These are phyloP conservation scores for Chionographis japonica DNA, from an alignment of 106 monocot species.

Conservation along the genomic window DNA sequence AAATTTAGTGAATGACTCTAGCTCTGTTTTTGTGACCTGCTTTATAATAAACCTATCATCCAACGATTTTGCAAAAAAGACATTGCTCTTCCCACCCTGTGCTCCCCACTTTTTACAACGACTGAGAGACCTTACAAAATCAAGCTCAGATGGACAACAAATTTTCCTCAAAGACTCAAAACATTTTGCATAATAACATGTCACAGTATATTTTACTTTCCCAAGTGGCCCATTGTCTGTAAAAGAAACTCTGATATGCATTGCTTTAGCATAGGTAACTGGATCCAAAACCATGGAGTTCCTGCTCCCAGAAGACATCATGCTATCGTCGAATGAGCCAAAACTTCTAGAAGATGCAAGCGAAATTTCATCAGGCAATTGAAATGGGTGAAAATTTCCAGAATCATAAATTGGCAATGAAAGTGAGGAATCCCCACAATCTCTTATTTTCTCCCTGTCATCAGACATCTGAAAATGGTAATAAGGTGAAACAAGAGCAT, in stretches of 20 bases:
- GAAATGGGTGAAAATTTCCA: slow-evolving; percentile 28
- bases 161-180: slow-evolving; percentile 65
- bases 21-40: slow-evolving; percentile 86
- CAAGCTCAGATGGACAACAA: slow-evolving; percentile 81
- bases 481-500: slow-evolving; percentile 64
- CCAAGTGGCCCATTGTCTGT: slow-evolving; percentile 42
- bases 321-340: slow-evolving; percentile 30
- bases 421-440: slow-evolving; percentile 28
- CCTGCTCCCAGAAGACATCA: slow-evolving; percentile 24
- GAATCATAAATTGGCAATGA: slow-evolving; percentile 27
- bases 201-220: slow-evolving; percentile 67
- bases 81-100: slow-evolving; percentile 94
- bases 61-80: slow-evolving; percentile 88
- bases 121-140: slow-evolving; percentile 83
- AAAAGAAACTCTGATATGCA: slow-evolving; percentile 70
- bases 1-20: slow-evolving; percentile 84
- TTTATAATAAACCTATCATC: slow-evolving; percentile 95
- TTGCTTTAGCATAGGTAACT: slow-evolving; percentile 29
- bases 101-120: slow-evolving; percentile 94
- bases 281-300: slow-evolving; percentile 21
- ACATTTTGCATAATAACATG: slow-evolving; percentile 66
- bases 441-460: slow-evolving; percentile 37
- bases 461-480: slow-evolving; percentile 58
- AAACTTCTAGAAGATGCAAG: slow-evolving; percentile 27
- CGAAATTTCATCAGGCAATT: slow-evolving; percentile 39